Conservation (phyloP, 2,329 filamentous ascomycete species). For the Trichoderma citrinoviride region DNA sequence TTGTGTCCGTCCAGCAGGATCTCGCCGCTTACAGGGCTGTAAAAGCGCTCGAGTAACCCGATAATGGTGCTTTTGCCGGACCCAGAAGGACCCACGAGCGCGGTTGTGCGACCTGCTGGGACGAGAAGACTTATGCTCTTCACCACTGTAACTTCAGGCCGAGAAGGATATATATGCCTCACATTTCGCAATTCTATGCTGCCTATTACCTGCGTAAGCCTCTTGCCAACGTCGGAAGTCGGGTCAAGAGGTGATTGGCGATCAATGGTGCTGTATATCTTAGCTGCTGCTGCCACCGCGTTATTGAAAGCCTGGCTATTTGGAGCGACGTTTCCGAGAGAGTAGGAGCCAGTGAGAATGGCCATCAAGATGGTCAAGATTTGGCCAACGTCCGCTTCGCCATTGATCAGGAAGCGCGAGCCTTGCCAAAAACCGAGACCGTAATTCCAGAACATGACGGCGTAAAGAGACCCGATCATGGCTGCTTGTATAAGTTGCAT, state of each 20-base stretch:
- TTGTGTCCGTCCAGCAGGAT: slow-evolving; percentile 40
- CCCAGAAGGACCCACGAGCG: slow-evolving; percentile 53
- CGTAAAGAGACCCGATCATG: slow-evolving; percentile 35
- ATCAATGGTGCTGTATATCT: slow-evolving; percentile 38
- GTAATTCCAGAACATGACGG: slow-evolving; percentile 37
- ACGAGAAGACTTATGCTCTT: slow-evolving; percentile 37
- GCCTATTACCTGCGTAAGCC: slow-evolving; percentile 28
- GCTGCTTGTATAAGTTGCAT: slow-evolving; percentile 36
- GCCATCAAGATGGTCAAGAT: slow-evolving; percentile 32
- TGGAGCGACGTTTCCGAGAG: slow-evolving; percentile 17
- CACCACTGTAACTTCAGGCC: slow-evolving; percentile 39
- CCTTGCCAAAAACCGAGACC: slow-evolving; percentile 43
- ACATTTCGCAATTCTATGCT: slow-evolving; percentile 45
- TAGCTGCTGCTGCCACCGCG: slow-evolving; percentile 35
- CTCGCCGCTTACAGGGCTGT: slow-evolving; percentile 43
- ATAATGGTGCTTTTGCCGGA: slow-evolving; percentile 52
- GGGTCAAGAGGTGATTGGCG: slow-evolving; percentile 36
- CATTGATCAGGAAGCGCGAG: slow-evolving; percentile 33
- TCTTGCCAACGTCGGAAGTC: slow-evolving; percentile 32
- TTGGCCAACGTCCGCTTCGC: slow-evolving; percentile 34
- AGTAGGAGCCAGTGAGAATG: slow-evolving; percentile 9
- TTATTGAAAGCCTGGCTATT: slow-evolving; percentile 32
- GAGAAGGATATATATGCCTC: slow-evolving; percentile 47
- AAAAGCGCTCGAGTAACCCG: slow-evolving; percentile 53
- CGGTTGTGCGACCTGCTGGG: slow-evolving; percentile 45